Percentiles rank a stretch among this genome's conserved stretches.
These are phyloP conservation scores for Aspergillus egyptiacus DNA, from an alignment of 495 filamentous ascomycete genomes.

Conservation along the genomic window DNA sequence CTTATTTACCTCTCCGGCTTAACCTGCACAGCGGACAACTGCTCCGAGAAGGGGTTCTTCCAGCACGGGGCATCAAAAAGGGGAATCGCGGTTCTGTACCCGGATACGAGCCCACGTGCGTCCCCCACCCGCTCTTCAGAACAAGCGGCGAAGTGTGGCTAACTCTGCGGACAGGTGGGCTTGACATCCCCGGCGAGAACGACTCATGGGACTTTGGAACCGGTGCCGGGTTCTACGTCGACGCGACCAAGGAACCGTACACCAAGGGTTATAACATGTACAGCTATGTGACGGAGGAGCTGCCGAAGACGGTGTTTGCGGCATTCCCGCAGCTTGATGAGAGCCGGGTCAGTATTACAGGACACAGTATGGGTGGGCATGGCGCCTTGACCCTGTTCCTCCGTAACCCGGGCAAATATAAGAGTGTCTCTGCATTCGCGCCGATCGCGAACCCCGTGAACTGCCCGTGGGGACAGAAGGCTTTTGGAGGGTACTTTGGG, in stretches of 20 bases:
- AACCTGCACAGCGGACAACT: constrained; percentile 94
- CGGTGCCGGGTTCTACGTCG: constrained; percentile 90
- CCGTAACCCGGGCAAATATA: constrained; percentile 83
- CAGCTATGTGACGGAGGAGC: constrained; percentile 75
- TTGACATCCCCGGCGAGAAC: constrained; percentile 72
- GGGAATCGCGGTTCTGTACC: constrained; percentile 84
- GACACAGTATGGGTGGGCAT: constrained; percentile 95
- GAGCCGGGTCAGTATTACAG: constrained; percentile 69
- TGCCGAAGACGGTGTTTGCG: constrained; percentile 68
- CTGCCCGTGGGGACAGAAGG: constrained; percentile 94
- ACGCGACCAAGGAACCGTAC: constrained; percentile 76
- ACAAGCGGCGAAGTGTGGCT: too few species aligned
- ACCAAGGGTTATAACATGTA: constrained; percentile 81
- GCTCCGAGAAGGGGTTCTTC: constrained; percentile 91
- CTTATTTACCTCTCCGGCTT: constrained; percentile 93
- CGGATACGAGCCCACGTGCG: constrained; percentile 86
- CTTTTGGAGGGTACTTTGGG: constrained; percentile 84
- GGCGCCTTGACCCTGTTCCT: constrained; percentile 90
- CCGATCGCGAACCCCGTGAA: constrained; percentile 83
- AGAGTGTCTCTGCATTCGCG: constrained; percentile 81
- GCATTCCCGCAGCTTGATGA: constrained; percentile 61
- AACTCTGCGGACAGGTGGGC: constrained; percentile 46
- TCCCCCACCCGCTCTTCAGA: constrained; percentile 8
- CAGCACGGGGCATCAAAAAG: constrained; percentile 70
- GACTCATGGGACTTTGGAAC: constrained; percentile 85